Evolutionary conservation across 495 filamentous ascomycete species (phyloP).

Genomic region (Penicillium manginii): DNA sequence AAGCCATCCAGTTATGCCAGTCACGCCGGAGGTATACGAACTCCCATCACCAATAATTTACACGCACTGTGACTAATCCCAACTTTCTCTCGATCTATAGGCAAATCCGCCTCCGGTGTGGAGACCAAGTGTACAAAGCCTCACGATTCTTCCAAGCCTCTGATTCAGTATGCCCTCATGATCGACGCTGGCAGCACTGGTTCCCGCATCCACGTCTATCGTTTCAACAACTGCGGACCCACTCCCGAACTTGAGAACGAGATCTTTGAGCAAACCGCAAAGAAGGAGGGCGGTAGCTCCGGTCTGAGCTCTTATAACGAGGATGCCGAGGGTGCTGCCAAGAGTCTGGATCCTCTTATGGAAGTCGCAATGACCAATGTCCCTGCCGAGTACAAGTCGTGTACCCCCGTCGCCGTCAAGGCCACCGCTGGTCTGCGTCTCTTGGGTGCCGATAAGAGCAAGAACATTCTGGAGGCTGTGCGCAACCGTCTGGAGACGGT

Average conservation of each 20-base stretch:
- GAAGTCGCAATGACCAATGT: constrained; percentile 80
- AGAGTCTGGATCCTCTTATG: constrained; percentile 85
- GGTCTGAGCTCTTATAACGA: constrained; percentile 85
- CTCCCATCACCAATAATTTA: not conserved
- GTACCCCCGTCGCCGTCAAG: constrained; percentile 93
- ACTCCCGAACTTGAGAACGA: constrained; percentile 95
- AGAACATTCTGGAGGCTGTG: constrained; percentile 84
- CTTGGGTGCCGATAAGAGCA: constrained; percentile 78
- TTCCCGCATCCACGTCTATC: constrained; percentile 96
- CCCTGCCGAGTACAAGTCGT: constrained; percentile 82
- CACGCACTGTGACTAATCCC: constrained; percentile 1
- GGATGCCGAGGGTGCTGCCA: constrained; percentile 84
- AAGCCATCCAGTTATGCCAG: constrained; percentile 36
- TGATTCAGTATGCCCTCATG: constrained; percentile 98
- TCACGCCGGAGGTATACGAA: constrained; percentile 45
- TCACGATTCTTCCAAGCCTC: constrained; percentile 79
- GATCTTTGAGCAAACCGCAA: constrained; percentile 85
- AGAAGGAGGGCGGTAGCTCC: constrained; percentile 68
- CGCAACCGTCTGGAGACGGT: constrained; percentile 79
- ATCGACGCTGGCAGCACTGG: constrained; percentile 98
- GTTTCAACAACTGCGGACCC: constrained; percentile 96
- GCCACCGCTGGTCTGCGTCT: constrained; percentile 91
- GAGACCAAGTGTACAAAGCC: constrained; percentile 76
- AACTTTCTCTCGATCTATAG: constrained; percentile 23
- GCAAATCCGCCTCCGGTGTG: constrained; percentile 25